phyloP scores from a whole-genome alignment of 305 asterid genomes.

The Striga hermonthica region DNA sequence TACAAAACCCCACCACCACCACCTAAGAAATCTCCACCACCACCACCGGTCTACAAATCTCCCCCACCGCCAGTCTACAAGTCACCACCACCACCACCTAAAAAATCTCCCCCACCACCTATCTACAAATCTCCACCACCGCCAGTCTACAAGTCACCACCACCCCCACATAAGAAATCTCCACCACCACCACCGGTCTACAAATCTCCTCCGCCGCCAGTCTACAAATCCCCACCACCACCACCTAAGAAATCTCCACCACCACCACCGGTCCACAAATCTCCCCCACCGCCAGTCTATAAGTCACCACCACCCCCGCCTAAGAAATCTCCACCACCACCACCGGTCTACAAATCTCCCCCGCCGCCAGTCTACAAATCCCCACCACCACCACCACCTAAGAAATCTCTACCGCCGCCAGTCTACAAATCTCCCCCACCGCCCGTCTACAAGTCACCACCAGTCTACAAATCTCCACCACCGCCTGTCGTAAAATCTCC shows the following conservation, averaged over 20 bases:
- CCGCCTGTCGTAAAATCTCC: background rate
- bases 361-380: background rate
- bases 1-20: too few relatives aligned
- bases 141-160: too few relatives aligned
- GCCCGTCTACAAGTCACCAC: background rate
- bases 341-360: background rate
- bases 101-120: too few relatives aligned
- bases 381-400: background rate
- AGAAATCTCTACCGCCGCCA: background rate
- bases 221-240: background rate
- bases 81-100: too few relatives aligned
- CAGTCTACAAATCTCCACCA: background rate
- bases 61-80: too few relatives aligned
- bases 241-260: too few relatives aligned
- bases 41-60: background rate
- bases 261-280: background rate
- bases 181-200: background rate
- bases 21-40: background rate
- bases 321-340: background rate
- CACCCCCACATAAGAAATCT: background rate
- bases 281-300: background rate
- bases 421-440: background rate
- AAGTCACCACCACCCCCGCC: background rate
- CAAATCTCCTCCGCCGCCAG: background rate
- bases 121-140: too few relatives aligned